Base-by-base conservation (phyloP, 2,329 filamentous ascomycete species). In the Exophiala oligosperma region DNA sequence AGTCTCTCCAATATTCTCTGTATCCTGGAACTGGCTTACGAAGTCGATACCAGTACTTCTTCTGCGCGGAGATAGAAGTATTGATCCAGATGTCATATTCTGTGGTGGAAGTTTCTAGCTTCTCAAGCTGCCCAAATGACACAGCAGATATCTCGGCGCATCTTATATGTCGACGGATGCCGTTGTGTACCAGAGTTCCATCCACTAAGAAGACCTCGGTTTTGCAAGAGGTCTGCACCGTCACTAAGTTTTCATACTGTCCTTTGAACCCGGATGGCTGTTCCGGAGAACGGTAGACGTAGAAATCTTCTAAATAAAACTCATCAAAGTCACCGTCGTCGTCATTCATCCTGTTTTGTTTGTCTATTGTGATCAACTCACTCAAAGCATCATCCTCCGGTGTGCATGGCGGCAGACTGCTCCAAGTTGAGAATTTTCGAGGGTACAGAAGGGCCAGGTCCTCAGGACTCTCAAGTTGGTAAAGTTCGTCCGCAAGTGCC, bases 51-150 rank as follows among this genome's bases (percentile, higher is more conserved):
- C 86, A 93, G 0, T 90, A 70, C 12, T 69, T 60, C 14, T 67
- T 68, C 2, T 62, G 68, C 0, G 67, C 66, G 0, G 67, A 51
- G 1, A 66, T 71, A 0, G 73, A 8, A 1, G 62, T 66, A 38
- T 84, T 80, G 1, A 93, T 79, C 81, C 87, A 92, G 1, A 92
- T 78, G 14, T 81, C 73, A 7, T 76, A 76, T 2, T 71, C 75
- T 2, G 86, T 78, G 0, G 67, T 68, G 0, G 81, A 78, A 23
- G 78, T 70, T 5, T 76, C 66, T 0, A 76, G 68, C 1, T 79
- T 69, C 0, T 83, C 84, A 67, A 92, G 91, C 28, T 85, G 85
- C 1, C 85, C 88, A 9, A 94, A 80, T 0, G 87, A 85, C 1
- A 89, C 72, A 1, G 80, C 74, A 0, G 72, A 67, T 48, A 93